Conservation (phyloP, 1,284 basidiomycete species). For the Wallemia ichthyophaga region DNA sequence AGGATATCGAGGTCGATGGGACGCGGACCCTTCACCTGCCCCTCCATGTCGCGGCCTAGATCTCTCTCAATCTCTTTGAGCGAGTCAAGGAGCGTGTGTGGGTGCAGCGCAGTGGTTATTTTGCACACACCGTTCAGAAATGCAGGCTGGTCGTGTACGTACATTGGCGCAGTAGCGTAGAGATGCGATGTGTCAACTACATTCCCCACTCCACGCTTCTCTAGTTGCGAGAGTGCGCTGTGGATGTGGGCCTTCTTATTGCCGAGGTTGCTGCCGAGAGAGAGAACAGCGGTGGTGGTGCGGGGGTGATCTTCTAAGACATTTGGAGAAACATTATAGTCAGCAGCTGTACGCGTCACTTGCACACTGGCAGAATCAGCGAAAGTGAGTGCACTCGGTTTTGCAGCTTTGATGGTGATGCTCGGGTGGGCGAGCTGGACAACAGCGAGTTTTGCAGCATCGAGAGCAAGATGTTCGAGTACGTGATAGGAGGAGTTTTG, state of each 20-base stretch:
- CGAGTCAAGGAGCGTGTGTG: constrained; percentile 29
- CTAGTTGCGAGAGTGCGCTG: constrained; percentile 26
- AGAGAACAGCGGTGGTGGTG: constrained; percentile 27
- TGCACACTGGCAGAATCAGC: constrained; percentile 32
- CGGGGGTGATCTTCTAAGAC: not conserved
- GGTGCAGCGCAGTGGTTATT: constrained; percentile 40
- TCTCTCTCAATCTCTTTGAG: constrained; percentile 43
- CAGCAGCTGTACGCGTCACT: constrained; percentile 19
- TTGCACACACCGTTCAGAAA: constrained; percentile 78
- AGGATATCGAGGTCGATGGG: constrained; percentile 76
- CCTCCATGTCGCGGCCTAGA: constrained; percentile 53
- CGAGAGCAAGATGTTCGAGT: constrained; percentile 38
- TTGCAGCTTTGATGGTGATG: constrained; percentile 35
- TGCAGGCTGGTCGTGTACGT: constrained; percentile 56
- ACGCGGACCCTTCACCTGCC: constrained; percentile 50
- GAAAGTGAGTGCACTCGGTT: constrained; percentile 43
- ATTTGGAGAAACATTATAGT: not conserved
- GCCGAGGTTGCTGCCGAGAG: constrained; percentile 69
- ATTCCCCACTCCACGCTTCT: constrained; percentile 13
- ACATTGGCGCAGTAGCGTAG: constrained; percentile 90
- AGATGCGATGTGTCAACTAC: constrained; percentile 60
- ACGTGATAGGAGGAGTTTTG: constrained; percentile 29
- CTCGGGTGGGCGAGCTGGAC: constrained; percentile 1
- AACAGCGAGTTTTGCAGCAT: constrained; percentile 21
- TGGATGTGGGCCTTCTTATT: constrained; percentile 64